Percentiles rank a stretch among this genome's conserved stretches.
These are phyloP conservation scores for Papiliotrema laurentii DNA, from an alignment of 1,284 basidiomycete genomes.

Conservation along the genomic window DNA sequence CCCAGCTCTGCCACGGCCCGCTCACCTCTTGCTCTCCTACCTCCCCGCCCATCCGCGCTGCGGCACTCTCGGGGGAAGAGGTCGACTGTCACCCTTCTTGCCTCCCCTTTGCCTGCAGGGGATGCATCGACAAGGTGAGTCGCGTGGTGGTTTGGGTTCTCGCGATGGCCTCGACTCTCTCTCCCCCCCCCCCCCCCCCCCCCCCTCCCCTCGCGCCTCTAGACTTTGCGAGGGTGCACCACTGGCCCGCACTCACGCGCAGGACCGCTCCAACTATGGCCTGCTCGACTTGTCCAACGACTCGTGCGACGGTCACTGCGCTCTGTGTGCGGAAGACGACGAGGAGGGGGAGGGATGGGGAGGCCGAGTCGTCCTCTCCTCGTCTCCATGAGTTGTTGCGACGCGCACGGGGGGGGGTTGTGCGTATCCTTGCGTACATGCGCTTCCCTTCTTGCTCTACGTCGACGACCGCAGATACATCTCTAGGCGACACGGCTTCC, in stretches of 20 bases:
- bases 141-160: too few species aligned
- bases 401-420: too few species aligned
- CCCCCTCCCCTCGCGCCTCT: too few species aligned
- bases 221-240: too few species aligned
- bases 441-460: too few species aligned
- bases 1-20: conserved; percentile 10
- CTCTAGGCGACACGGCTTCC: too few species aligned
- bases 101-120: conserved; percentile 7
- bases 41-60: conserved; percentile 4
- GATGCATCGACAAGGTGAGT: conserved; percentile 8
- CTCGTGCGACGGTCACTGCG: conserved; percentile 1
- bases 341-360: conserved; percentile 5
- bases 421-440: too few species aligned
- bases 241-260: not conserved
- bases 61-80: not conserved
- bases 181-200: not conserved
- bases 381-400: conserved; percentile 1
- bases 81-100: conserved; percentile 10
- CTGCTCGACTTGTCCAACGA: not conserved
- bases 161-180: too few species aligned
- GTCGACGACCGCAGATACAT: too few species aligned
- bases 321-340: conserved; percentile 1
- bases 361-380: not conserved
- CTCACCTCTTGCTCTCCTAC: conserved; percentile 1
- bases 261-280: conserved; percentile 5